A percentile compares a stretch with the other conserved stretches of the same genome.
Evolutionary conservation across 140 eudicot species (phyloP).

Genomic region (Oenanthe javanica): DNA sequence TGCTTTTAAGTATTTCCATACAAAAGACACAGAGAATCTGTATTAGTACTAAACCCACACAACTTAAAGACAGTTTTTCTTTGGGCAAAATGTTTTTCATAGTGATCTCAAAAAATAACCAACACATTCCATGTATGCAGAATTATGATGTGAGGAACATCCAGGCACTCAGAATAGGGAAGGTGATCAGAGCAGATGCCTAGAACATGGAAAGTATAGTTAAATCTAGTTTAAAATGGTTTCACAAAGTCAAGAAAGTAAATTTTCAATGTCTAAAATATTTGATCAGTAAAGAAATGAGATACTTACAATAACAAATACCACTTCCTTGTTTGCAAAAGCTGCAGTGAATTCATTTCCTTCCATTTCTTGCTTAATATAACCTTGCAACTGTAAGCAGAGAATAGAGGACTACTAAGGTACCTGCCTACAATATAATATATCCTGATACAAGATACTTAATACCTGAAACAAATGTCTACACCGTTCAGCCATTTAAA

Average conservation of each 20-base stretch:
- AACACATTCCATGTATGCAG: not conserved
- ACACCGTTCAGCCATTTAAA: not conserved
- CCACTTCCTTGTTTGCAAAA: slow-evolving; percentile 62
- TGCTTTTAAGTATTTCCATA: not conserved
- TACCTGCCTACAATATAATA: not conserved
- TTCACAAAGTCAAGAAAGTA: not conserved
- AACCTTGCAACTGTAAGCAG: slow-evolving; percentile 50
- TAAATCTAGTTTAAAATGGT: not conserved
- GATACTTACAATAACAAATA: slow-evolving; percentile 62
- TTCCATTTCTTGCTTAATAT: slow-evolving; percentile 46
- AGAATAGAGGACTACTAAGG: not conserved
- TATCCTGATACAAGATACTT: not conserved
- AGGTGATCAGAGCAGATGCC: slow-evolving; percentile 66
- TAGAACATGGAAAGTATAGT: slow-evolving; percentile 16
- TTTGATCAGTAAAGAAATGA: not conserved
- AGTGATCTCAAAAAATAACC: not conserved
- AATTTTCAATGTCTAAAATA: not conserved
- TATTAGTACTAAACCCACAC: not conserved
- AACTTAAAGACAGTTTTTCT: not conserved
- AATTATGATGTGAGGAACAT: slow-evolving; percentile 27
- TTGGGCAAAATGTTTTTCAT: not conserved
- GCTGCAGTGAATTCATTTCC: slow-evolving; percentile 49
- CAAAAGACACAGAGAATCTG: not conserved
- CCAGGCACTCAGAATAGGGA: slow-evolving; percentile 53
- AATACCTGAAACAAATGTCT: not conserved